Percentiles rank a stretch among this genome's conserved stretches.
phyloP scores from a whole-genome alignment of 306 rosid genomes.

The Quillaja saponaria region DNA sequence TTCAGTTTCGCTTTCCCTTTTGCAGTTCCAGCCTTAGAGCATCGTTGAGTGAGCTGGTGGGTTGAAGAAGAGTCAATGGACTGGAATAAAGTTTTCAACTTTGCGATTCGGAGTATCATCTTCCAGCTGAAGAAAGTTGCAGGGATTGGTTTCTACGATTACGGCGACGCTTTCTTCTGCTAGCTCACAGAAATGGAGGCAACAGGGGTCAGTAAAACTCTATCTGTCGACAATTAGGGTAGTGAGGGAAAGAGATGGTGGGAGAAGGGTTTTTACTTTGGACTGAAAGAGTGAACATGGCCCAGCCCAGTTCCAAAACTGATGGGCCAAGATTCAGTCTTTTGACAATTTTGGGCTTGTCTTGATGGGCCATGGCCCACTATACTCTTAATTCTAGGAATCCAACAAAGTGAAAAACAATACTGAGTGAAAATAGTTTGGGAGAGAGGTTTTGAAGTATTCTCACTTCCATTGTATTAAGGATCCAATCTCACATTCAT shows the following conservation, averaged over 20 bases:
- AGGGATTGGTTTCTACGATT: not conserved
- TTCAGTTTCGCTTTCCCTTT: slow-evolving; percentile 49
- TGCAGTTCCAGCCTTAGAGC: slow-evolving; percentile 44
- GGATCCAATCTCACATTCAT: no score
- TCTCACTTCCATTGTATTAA: no score
- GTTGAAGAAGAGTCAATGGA: not conserved
- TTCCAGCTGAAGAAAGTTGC: not conserved
- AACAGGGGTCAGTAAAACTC: not conserved
- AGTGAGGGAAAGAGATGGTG: no score
- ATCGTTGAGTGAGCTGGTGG: slow-evolving; percentile 39
- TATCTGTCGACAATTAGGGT: slow-evolving; percentile 5
- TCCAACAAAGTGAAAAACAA: no score
- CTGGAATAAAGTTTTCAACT: slow-evolving; percentile 21
- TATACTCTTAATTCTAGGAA: no score
- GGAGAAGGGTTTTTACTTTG: not conserved
- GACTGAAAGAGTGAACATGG: not conserved
- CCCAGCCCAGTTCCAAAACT: not conserved
- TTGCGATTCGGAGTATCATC: slow-evolving; percentile 41
- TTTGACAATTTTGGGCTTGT: not conserved
- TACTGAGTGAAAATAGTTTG: no score
- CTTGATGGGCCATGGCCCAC: no score
- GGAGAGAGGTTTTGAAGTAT: no score
- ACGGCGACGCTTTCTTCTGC: slow-evolving; percentile 2
- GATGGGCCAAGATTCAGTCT: not conserved
- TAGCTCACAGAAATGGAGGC: not conserved